Percentiles rank a stretch among this genome's conserved stretches.
These are phyloP conservation scores for Dillenia suffruticosa DNA, from an alignment of 164 flowering plant genomes.

Conservation along the genomic window DNA sequence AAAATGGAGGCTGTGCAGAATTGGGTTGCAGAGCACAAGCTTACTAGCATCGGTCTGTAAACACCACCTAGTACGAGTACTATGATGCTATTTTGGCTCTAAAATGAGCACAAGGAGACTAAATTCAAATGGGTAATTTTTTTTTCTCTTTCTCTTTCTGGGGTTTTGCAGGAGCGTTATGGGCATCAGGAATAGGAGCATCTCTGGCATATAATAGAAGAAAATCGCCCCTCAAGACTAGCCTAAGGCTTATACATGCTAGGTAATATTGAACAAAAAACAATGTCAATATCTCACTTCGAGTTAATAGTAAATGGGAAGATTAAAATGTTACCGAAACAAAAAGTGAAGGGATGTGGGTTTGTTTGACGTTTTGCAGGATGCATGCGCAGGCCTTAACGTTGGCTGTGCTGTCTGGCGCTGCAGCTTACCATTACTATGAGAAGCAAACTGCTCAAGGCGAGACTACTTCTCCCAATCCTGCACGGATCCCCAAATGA, in stretches of 20 bases:
- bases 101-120: too few species aligned
- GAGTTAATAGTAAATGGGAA: too few species aligned
- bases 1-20: constrained; percentile 51
- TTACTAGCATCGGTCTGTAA: constrained; percentile 65
- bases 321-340: too few species aligned
- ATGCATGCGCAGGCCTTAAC: constrained; percentile 92
- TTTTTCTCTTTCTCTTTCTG: background rate
- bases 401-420: constrained; percentile 71
- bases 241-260: constrained; percentile 84
- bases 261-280: constrained; percentile 30
- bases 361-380: constrained; percentile 26
- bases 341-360: too few species aligned
- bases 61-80: too few species aligned
- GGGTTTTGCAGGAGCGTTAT: constrained; percentile 41
- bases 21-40: constrained; percentile 83
- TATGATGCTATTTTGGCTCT: too few species aligned
- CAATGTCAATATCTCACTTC: too few species aligned
- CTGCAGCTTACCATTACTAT: constrained; percentile 63
- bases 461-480: too few species aligned
- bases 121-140: background rate
- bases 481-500: too few species aligned
- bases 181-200: constrained; percentile 76
- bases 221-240: constrained; percentile 56
- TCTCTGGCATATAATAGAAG: constrained; percentile 48
- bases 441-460: constrained; percentile 23